Evolutionary conservation across 441 rosid species (phyloP).

Genomic region (Gossypium lobatum): DNA sequence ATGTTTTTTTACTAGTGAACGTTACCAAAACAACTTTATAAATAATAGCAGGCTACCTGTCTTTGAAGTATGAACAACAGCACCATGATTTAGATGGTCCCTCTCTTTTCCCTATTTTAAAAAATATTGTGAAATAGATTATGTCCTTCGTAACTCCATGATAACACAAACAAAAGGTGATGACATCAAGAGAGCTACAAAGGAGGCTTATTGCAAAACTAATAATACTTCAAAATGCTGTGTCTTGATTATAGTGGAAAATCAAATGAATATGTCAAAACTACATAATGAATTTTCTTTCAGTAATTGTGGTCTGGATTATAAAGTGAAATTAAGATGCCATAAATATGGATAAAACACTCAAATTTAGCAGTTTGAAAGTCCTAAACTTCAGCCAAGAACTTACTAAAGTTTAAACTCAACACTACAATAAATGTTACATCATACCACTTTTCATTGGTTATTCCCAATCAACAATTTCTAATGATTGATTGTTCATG

Average conservation of each 20-base stretch:
- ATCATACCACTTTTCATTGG: neutral
- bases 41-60: constrained; percentile 37
- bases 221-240: neutral
- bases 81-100: constrained; percentile 27
- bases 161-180: neutral
- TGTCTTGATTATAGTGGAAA: neutral
- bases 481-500: neutral
- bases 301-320: neutral
- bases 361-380: neutral
- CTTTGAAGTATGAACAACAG: constrained; percentile 22
- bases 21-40: constrained; percentile 6
- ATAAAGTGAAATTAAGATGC: neutral
- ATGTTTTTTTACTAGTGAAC: constrained; percentile 15
- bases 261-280: constrained; percentile 3
- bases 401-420: neutral
- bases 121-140: constrained; percentile 12
- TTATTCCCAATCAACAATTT: neutral
- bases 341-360: neutral
- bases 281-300: neutral
- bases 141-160: neutral
- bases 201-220: neutral
- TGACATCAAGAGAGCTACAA: neutral
- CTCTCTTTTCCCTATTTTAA: constrained; percentile 40
- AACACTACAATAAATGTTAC: neutral
- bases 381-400: neutral